Evolutionary conservation across 768 basidiomycete species (phyloP), one percentile per base, ranked within the genome.

Genomic region (Tephrocybe sp.): DNA sequence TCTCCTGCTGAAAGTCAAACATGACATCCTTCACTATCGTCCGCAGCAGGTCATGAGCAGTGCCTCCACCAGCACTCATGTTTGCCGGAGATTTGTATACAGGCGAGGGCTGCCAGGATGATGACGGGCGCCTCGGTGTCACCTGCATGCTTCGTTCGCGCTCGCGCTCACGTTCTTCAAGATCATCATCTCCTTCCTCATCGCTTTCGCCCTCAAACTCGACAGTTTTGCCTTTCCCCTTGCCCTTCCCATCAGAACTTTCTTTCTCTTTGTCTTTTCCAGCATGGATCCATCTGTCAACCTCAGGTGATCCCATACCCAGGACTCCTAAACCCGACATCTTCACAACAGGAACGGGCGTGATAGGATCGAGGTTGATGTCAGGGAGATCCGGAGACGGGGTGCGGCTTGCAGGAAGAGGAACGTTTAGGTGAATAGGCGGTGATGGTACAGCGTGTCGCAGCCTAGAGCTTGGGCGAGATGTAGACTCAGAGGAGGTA

Each of bases 1-100:
- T 83, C 63, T 89, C 86, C 54, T 75, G 72, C 62, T 83, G 84
- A 59, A 80, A 86, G 54, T 90, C 88, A 54, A 75, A 79, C 81
- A 90, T 81, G 50, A 82, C 84, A 47, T 89, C 87, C 37, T 77
- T 75, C 44, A 90, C 78, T 46, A 88, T 80, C 19, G 74, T 74
- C 47, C 80, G 78, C 51, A 90, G 64, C 22, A 89, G 71, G 32
- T 85, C 83, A 41, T 87, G 82, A 13, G 81, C 76, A 5, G 69
- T 59, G 25, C 53, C 57, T 22, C 58, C 61, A n/a, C 61, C 66
- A 35, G 15, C 18, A 26, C 21, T 44, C 13, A 55, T 31, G 19
- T 47, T 44, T 8, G 42, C 57, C 9, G 66, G 61, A 1, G 60
- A 64, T 30, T 62, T 71, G 44, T 62, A 72, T 46, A 61, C 68